A percentile compares a stretch with the other conserved stretches of the same genome.
Conservation (phyloP, 2,329 filamentous ascomycete species). For the Drechmeria coniospora region DNA sequence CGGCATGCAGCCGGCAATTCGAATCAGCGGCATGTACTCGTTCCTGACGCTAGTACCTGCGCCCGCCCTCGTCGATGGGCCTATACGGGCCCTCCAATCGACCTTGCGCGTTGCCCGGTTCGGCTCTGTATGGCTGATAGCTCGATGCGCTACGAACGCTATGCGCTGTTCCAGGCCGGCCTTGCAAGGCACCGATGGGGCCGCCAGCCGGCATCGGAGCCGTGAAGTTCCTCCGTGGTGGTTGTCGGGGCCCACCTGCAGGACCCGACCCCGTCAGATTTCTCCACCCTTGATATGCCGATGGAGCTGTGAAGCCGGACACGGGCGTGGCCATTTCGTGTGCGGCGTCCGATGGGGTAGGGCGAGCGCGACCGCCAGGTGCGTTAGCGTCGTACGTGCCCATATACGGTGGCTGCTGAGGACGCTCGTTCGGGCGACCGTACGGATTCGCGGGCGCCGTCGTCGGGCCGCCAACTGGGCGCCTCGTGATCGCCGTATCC, state of each 20-base stretch:
- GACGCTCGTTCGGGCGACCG: too few relatives aligned
- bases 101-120: slow-evolving; percentile 6
- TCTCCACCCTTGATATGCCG: slow-evolving; percentile 18
- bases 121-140: neutral
- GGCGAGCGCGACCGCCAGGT: too few relatives aligned
- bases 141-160: slow-evolving; percentile 5
- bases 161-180: slow-evolving; percentile 11
- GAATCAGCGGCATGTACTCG: neutral
- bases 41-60: slow-evolving; percentile 3
- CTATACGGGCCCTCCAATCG: slow-evolving; percentile 15
- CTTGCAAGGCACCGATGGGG: slow-evolving; percentile 11
- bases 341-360: too few relatives aligned
- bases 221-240: slow-evolving; percentile 30
- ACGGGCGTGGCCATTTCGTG: too few relatives aligned
- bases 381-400: too few relatives aligned
- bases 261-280: slow-evolving; percentile 24
- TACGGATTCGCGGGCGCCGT: slow-evolving; percentile 15
- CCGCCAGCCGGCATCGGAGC: slow-evolving; percentile 20
- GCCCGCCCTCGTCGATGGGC: too few relatives aligned
- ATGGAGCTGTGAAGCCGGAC: too few relatives aligned
- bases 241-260: slow-evolving; percentile 16
- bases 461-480: slow-evolving; percentile 16
- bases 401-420: too few relatives aligned
- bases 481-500: slow-evolving; percentile 9
- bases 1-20: neutral